Evolutionary conservation across 257 asterid genomes (phyloP).

Genomic region (Oldenlandia corymbosa): DNA sequence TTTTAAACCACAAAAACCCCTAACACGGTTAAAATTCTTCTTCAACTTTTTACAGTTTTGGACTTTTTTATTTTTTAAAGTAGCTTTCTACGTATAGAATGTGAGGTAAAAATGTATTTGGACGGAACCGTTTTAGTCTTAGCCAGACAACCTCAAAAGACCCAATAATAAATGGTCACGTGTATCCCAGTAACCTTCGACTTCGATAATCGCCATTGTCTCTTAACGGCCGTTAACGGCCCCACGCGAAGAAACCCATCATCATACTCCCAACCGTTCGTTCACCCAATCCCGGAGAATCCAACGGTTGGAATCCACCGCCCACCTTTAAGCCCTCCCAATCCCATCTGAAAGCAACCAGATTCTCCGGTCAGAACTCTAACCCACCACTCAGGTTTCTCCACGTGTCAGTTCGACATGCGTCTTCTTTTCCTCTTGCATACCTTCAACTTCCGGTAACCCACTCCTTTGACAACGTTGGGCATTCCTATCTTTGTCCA

Average conservation of each 20-base stretch:
- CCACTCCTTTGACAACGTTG: conserved; percentile 20
- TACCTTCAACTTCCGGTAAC: conserved; percentile 20
- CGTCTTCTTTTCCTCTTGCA: neutral
- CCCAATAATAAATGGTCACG: conserved; percentile 14
- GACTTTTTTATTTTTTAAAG: too few relatives aligned
- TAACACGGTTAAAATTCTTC: too few relatives aligned
- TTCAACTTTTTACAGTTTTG: too few relatives aligned
- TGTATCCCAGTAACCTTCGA: neutral
- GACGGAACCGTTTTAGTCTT: conserved; percentile 1
- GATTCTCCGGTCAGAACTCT: conserved; percentile 15
- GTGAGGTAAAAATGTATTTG: neutral
- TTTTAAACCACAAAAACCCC: too few relatives aligned
- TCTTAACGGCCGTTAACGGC: conserved; percentile 22
- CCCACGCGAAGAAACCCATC: neutral
- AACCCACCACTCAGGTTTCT: neutral
- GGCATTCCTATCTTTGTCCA: too few relatives aligned
- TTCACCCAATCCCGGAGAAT: neutral
- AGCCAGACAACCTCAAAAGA: neutral
- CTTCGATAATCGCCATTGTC: neutral
- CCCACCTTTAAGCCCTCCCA: neutral
- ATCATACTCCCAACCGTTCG: neutral
- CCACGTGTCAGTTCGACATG: conserved; percentile 16
- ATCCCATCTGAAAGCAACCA: neutral
- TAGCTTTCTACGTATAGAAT: too few relatives aligned
- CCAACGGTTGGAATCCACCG: conserved; percentile 13